These are phyloP conservation scores for Glutinoglossum americanum DNA, from an alignment of 495 filamentous ascomycete species.

Conservation along the genomic window DNA sequence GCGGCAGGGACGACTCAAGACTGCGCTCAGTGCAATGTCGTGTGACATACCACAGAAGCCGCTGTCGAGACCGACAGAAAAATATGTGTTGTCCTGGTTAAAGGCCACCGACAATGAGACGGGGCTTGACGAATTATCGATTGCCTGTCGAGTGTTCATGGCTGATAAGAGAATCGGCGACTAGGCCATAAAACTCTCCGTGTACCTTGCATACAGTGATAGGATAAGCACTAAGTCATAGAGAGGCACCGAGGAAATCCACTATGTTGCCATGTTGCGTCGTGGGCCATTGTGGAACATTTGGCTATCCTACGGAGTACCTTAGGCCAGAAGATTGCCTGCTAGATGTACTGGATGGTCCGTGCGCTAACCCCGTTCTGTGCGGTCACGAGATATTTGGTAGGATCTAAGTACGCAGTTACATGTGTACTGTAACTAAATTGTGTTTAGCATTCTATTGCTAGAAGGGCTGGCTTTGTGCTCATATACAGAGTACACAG, in stretches of 20 bases:
- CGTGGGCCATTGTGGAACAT: not conserved
- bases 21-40: not conserved
- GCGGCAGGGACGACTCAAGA: not conserved
- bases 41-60: conserved; percentile 66
- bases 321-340: not conserved
- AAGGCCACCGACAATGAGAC: conserved; percentile 68
- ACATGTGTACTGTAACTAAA: not conserved
- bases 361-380: too few relatives aligned
- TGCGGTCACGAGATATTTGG: too few relatives aligned
- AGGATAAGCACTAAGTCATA: not conserved
- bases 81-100: conserved; percentile 71
- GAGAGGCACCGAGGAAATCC: not conserved
- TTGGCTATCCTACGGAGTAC: not conserved
- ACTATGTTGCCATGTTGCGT: not conserved
- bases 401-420: not conserved
- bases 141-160: conserved; percentile 82
- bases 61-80: conserved; percentile 69
- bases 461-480: not conserved
- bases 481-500: not conserved
- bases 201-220: not conserved
- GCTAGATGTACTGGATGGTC: too few relatives aligned
- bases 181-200: not conserved
- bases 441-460: not conserved
- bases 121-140: conserved; percentile 53
- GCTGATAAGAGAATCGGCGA: conserved; percentile 10